Evolutionary conservation across 768 basidiomycete species (phyloP).

Genomic region (Udeniomyces megalosporus): DNA sequence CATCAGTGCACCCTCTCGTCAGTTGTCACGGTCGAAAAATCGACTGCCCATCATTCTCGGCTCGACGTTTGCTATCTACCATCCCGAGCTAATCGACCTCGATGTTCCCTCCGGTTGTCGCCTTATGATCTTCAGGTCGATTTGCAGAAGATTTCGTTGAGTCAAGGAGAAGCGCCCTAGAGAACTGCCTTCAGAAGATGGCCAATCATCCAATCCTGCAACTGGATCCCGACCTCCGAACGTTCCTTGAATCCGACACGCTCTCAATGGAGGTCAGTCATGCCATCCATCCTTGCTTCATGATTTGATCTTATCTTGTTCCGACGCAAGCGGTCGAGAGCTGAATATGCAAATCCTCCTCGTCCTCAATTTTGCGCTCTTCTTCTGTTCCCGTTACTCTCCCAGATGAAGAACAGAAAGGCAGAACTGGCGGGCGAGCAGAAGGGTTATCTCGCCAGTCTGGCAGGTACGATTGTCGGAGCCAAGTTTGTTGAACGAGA

Average conservation of each 20-base stretch:
- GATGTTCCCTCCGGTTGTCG: no score
- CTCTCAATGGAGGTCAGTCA: slow-evolving; percentile 70
- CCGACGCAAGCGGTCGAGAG: background rate
- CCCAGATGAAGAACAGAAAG: slow-evolving; percentile 72
- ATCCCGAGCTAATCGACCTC: background rate
- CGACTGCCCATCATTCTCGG: background rate
- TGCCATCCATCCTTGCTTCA: background rate
- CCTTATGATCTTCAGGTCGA: slow-evolving; percentile 34
- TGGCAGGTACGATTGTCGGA: slow-evolving; percentile 63
- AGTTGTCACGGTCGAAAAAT: no score
- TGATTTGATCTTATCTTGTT: background rate
- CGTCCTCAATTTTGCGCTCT: background rate
- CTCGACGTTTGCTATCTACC: background rate
- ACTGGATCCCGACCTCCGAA: slow-evolving; percentile 68
- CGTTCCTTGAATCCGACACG: slow-evolving; percentile 85
- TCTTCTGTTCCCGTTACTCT: background rate
- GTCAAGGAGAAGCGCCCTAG: slow-evolving; percentile 63
- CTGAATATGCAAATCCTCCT: no score
- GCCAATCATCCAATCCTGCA: slow-evolving; percentile 79
- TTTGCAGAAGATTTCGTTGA: slow-evolving; percentile 86
- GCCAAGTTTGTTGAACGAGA: slow-evolving; percentile 77
- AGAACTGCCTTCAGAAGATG: slow-evolving; percentile 82
- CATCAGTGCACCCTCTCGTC: background rate
- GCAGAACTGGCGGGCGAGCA: slow-evolving; percentile 53
- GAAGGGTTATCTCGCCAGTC: slow-evolving; percentile 57